Conservation (phyloP, 192 early-diverging fungal genomes). For the Podila clonocystis region DNA sequence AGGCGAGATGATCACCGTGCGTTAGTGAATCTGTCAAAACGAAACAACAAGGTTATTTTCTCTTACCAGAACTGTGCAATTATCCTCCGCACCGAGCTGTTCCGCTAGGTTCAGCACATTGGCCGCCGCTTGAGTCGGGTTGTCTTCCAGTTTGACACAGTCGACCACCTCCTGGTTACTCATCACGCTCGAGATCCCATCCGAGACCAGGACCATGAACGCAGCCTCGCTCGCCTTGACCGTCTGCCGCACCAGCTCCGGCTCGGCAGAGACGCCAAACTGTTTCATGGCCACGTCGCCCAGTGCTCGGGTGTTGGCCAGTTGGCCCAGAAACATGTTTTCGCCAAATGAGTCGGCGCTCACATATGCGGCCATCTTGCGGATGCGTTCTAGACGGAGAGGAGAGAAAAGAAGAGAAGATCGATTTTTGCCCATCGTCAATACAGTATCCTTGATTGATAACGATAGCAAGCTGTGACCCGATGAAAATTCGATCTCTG, state of each 20-base stretch:
- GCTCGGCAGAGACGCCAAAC: constrained; percentile 78
- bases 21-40: neutral
- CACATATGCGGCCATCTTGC: constrained; percentile 75
- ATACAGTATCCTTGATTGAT: neutral
- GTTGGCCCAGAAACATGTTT: constrained; percentile 70
- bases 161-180: constrained; percentile 81
- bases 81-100: constrained; percentile 76
- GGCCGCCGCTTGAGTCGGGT: constrained; percentile 65
- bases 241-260: constrained; percentile 65
- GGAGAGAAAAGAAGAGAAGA: neutral
- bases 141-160: constrained; percentile 69
- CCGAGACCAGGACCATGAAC: constrained; percentile 75
- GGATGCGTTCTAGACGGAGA: constrained; percentile 64
- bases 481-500: neutral
- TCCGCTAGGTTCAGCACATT: constrained; percentile 71
- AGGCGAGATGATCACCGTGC: neutral
- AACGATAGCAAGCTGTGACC: neutral
- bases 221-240: constrained; percentile 69
- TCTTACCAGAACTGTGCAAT: constrained; percentile 70
- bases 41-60: no score
- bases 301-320: constrained; percentile 75
- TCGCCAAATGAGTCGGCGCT: constrained; percentile 82
- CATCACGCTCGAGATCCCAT: constrained; percentile 76
- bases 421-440: neutral
- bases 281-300: constrained; percentile 77